These are phyloP conservation scores for Huntiella savannae DNA, from an alignment of 2,329 filamentous ascomycete species.

Conservation along the genomic window DNA sequence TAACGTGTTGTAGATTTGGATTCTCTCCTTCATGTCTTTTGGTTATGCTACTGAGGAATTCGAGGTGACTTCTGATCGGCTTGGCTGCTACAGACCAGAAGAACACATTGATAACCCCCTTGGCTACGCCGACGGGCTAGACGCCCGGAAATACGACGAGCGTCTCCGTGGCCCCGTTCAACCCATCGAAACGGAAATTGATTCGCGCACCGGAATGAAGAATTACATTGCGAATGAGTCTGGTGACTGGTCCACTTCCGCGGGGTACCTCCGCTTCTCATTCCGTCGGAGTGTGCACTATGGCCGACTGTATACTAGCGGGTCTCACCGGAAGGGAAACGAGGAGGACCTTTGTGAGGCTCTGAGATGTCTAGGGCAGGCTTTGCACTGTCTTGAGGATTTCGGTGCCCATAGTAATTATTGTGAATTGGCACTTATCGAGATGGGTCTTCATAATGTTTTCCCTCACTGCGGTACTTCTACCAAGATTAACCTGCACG, in stretches of 20 bases:
- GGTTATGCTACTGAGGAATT: constrained; percentile 63
- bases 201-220: constrained; percentile 79
- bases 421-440: constrained; percentile 55
- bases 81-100: constrained; percentile 61
- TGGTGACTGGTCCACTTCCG: constrained; percentile 74
- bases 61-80: constrained; percentile 56
- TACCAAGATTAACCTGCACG: constrained; percentile 46
- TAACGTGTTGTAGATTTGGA: constrained; percentile 15
- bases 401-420: constrained; percentile 74
- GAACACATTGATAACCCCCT: constrained; percentile 55
- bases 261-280: constrained; percentile 65
- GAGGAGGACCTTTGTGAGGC: constrained; percentile 69
- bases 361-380: constrained; percentile 55
- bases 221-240: constrained; percentile 93
- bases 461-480: constrained; percentile 54
- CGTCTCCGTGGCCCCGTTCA: constrained; percentile 66
- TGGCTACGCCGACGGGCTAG: constrained; percentile 55
- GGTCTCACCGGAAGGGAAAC: constrained; percentile 35
- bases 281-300: constrained; percentile 58
- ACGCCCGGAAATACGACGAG: constrained; percentile 65
- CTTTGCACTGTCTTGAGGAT: constrained; percentile 60
- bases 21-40: constrained; percentile 53
- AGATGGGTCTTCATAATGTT: constrained; percentile 47
- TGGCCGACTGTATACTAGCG: constrained; percentile 54
- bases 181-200: constrained; percentile 52